phyloP scores from a whole-genome alignment of 495 filamentous ascomycete species.

The Podospora australis region DNA sequence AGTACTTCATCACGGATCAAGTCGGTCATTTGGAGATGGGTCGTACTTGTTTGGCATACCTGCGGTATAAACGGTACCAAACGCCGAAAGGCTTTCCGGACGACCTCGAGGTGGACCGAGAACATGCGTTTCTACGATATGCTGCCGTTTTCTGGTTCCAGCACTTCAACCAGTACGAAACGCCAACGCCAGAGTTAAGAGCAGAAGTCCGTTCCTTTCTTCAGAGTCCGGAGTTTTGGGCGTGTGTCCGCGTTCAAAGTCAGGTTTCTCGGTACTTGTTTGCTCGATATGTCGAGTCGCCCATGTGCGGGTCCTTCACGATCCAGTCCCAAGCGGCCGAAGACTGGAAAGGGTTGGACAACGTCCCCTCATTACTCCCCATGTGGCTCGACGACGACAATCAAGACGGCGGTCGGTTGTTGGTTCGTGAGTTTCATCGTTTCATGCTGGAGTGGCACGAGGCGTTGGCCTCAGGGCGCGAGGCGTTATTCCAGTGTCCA shows the following conservation, averaged over 20 bases:
- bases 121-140: conserved; percentile 6
- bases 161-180: not conserved
- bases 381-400: conserved; percentile 1
- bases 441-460: conserved; percentile 6
- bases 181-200: not conserved
- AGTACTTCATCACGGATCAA: not conserved
- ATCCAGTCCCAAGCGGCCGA: not conserved
- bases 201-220: not conserved
- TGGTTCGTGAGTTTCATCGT: not conserved
- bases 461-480: not conserved
- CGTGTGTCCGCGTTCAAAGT: not conserved
- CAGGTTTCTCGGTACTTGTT: conserved; percentile 2
- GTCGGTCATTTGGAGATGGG: not conserved
- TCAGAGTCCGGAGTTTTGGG: not conserved
- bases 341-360: not conserved
- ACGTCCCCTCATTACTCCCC: not conserved
- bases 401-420: not conserved
- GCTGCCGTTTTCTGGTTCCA: conserved; percentile 5
- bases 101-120: not conserved
- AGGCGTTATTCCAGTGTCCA: conserved; percentile 1
- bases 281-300: not conserved
- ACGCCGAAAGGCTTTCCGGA: not conserved
- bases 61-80: not conserved
- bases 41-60: not conserved
- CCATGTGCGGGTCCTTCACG: not conserved